Base-by-base conservation (phyloP, 306 rosid species). In the Rosa rugosa region DNA sequence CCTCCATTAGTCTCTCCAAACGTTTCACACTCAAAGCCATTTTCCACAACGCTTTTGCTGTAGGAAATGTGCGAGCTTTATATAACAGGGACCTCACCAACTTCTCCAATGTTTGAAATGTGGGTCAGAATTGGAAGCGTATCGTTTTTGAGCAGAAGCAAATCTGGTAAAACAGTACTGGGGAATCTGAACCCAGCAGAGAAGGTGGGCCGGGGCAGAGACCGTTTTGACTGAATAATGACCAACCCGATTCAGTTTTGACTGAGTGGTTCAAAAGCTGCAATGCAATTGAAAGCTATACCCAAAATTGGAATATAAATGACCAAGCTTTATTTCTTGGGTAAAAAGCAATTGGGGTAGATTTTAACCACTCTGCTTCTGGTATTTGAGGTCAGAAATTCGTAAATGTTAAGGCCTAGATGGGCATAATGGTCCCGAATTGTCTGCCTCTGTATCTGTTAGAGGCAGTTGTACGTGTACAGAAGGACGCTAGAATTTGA, bases 191-290 rank as follows among this genome's bases (percentile, higher is more conserved):
- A 12, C 63, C 53, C 77, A 40, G 77, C 81, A 20, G 68, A 66
- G 81, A 25, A 44, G 16, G 51, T 11, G 51, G 36, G 50, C 31
- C 51, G 34, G 47, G 36, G 50, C 16, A 56, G 25, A 42, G 41
- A 41, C 77, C 22, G 53, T 74, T 85, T 85, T 87, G 90, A 88
- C 91, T 80, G 77, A 80, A 81, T 67, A 27, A 27, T 27, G 66
- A 27, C 36, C 7, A 22, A 23, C 62, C 27, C 62, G 62, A 22
- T 20, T 56, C 65, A 59, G 68, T 3, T 62, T 62, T 62, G 68
- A 62, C n/a, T 62, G 81, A 73, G 79, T 49, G 44, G 82, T 78
- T 77, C 69, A 77, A 71, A 72, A 18, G 40, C 50, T 56, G 22
- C 77, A 56, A 40, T 56, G 40, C n/a, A 38, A 74, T 41, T 8